These are phyloP conservation scores for Lolium rigidum DNA, from an alignment of 176 grass and related monocot species.

Conservation along the genomic window DNA sequence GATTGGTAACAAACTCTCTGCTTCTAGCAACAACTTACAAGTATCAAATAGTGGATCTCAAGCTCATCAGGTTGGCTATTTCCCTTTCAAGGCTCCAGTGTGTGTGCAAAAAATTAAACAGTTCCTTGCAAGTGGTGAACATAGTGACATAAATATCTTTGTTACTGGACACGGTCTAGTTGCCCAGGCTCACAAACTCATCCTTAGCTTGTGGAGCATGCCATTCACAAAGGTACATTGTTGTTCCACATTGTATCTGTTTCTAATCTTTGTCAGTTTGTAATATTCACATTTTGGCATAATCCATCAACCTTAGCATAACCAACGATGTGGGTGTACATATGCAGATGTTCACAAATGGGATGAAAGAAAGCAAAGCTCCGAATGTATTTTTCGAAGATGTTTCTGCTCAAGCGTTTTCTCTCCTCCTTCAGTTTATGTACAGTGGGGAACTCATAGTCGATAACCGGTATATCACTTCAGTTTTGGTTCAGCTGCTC, in stretches of 20 bases:
- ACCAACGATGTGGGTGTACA: constrained; percentile 26
- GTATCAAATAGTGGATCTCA: constrained; percentile 48
- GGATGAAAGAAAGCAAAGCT: constrained; percentile 89
- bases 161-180: constrained; percentile 69
- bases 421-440: constrained; percentile 85
- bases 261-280: not conserved
- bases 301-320: constrained; percentile 25
- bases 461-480: constrained; percentile 47
- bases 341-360: constrained; percentile 95
- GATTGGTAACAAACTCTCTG: constrained; percentile 39
- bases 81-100: constrained; percentile 70
- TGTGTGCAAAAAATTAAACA: constrained; percentile 63
- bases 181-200: constrained; percentile 71
- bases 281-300: constrained; percentile 26
- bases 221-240: constrained; percentile 76
- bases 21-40: constrained; percentile 47
- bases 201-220: constrained; percentile 86
- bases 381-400: constrained; percentile 70
- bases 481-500: constrained; percentile 66
- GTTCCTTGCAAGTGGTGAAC: constrained; percentile 78
- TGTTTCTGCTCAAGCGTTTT: constrained; percentile 72
- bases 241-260: constrained; percentile 13
- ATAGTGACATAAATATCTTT: constrained; percentile 87
- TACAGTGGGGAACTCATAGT: constrained; percentile 73
- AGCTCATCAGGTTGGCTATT: constrained; percentile 57